Conservation (phyloP, 805 yeast species). For the Starmerella vitae region DNA sequence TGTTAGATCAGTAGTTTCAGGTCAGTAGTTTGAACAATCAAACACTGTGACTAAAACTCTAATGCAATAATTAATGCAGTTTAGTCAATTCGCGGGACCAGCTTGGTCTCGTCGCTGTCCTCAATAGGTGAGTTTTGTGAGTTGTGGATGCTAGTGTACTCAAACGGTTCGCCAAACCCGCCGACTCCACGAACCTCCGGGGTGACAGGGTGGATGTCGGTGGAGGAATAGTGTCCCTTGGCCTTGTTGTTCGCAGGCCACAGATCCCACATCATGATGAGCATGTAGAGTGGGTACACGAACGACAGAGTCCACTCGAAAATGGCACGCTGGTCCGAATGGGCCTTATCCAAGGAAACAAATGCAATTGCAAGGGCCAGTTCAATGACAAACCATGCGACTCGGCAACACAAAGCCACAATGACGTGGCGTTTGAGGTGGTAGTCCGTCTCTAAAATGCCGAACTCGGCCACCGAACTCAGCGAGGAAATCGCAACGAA, state of each 20-base stretch:
- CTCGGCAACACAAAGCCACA: slow-evolving; percentile 37
- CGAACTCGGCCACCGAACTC: slow-evolving; percentile 35
- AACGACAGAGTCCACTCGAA: slow-evolving; percentile 80
- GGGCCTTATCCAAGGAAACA: slow-evolving; percentile 26
- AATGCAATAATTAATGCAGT: too few species aligned
- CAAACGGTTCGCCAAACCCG: neutral
- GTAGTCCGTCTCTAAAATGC: slow-evolving; percentile 37
- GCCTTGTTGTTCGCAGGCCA: slow-evolving; percentile 42
- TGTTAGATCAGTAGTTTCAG: too few species aligned
- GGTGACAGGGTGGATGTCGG: slow-evolving; percentile 9
- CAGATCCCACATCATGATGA: slow-evolving; percentile 56
- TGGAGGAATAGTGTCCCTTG: slow-evolving; percentile 21
- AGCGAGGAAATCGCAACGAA: slow-evolving; percentile 44
- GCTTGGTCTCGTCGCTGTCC: slow-evolving; percentile 1
- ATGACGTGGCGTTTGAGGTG: slow-evolving; percentile 25
- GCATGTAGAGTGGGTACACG: slow-evolving; percentile 61
- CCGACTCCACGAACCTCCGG: neutral
- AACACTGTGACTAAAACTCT: too few species aligned
- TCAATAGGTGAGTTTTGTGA: neutral
- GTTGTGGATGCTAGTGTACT: neutral
- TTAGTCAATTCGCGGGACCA: too few species aligned
- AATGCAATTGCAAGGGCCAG: slow-evolving; percentile 57
- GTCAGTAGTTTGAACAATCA: too few species aligned
- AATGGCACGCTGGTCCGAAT: slow-evolving; percentile 39
- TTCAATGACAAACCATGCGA: slow-evolving; percentile 54